These are phyloP conservation scores for Microbotryomycetes sp. DNA, from an alignment of 1,284 basidiomycete species.

Conservation along the genomic window DNA sequence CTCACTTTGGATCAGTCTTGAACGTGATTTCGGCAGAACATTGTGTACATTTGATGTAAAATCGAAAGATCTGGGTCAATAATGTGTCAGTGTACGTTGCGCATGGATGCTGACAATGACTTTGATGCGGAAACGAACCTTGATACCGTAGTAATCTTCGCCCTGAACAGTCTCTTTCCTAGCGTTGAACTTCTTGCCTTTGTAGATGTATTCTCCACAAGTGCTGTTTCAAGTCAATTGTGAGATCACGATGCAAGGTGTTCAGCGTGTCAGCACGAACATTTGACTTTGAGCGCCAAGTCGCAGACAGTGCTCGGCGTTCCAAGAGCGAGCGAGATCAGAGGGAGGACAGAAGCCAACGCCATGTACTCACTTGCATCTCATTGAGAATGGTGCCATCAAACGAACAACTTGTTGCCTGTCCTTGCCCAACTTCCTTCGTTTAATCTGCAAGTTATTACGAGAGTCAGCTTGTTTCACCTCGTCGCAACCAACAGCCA, in stretches of 20 bases:
- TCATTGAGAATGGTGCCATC: slow-evolving; percentile 98
- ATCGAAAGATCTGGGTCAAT: slow-evolving; percentile 30
- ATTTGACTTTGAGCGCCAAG: not conserved
- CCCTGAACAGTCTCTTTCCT: slow-evolving; percentile 95
- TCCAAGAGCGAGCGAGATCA: not conserved
- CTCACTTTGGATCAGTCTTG: slow-evolving; percentile 91
- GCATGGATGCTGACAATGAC: no score
- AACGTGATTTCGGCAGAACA: slow-evolving; percentile 99
- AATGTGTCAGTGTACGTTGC: no score
- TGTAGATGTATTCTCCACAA: slow-evolving; percentile 89
- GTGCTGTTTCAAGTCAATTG: slow-evolving; percentile 71
- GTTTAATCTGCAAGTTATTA: slow-evolving; percentile 60
- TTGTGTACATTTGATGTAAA: slow-evolving; percentile 59
- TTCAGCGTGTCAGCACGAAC: slow-evolving; percentile 26
- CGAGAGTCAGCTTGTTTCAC: no score
- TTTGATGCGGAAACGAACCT: slow-evolving; percentile 62
- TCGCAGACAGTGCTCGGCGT: not conserved
- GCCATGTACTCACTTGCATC: slow-evolving; percentile 46
- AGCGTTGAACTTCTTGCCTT: slow-evolving; percentile 99
- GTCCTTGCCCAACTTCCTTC: slow-evolving; percentile 81
- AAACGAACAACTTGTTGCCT: slow-evolving; percentile 88
- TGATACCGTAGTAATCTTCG: slow-evolving; percentile 97
- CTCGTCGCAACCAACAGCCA: not conserved
- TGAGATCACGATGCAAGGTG: slow-evolving; percentile 14
- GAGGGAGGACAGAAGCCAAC: no score